phyloP scores from a whole-genome alignment of 805 yeast genomes.

The Maudiozyma saulgeensis region DNA sequence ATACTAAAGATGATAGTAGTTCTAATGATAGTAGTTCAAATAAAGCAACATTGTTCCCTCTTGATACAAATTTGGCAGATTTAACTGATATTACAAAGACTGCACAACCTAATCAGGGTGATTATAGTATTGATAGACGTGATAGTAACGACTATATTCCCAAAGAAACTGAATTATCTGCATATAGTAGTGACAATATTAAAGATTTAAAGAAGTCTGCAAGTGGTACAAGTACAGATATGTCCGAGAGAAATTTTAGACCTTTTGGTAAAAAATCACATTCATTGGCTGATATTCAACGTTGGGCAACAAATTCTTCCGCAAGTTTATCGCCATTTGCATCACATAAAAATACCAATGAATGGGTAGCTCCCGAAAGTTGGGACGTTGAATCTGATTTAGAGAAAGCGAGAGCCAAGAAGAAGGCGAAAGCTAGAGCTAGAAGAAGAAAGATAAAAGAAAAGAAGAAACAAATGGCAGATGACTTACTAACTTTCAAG shows the following conservation, averaged over 20 bases:
- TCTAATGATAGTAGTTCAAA: not conserved
- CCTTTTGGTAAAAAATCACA: constrained; percentile 8
- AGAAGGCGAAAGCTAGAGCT: constrained; percentile 5
- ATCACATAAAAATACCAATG: constrained; percentile 3
- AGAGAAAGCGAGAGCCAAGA: constrained; percentile 4
- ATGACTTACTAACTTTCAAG: constrained; percentile 1
- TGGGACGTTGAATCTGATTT: constrained; percentile 44
- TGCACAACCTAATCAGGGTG: not conserved
- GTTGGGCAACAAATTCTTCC: not conserved
- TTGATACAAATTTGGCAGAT: constrained; percentile 25
- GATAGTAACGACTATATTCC: not conserved
- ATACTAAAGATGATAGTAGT: not conserved
- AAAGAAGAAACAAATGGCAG: not conserved
- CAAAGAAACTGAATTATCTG: not conserved
- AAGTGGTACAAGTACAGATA: not conserved
- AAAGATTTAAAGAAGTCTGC: not conserved
- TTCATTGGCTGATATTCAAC: constrained; percentile 10
- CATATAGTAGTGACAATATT: constrained; percentile 1
- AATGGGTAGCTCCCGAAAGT: constrained; percentile 51
- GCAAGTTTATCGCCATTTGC: not conserved
- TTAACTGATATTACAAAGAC: constrained; percentile 19
- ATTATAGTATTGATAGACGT: not conserved
- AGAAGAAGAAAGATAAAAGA: constrained; percentile 1
- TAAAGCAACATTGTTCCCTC: constrained; percentile 9
- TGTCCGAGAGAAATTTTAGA: not conserved